Evolutionary conservation across 2,329 filamentous ascomycete species (phyloP).

Genomic region (Exophiala sp.): DNA sequence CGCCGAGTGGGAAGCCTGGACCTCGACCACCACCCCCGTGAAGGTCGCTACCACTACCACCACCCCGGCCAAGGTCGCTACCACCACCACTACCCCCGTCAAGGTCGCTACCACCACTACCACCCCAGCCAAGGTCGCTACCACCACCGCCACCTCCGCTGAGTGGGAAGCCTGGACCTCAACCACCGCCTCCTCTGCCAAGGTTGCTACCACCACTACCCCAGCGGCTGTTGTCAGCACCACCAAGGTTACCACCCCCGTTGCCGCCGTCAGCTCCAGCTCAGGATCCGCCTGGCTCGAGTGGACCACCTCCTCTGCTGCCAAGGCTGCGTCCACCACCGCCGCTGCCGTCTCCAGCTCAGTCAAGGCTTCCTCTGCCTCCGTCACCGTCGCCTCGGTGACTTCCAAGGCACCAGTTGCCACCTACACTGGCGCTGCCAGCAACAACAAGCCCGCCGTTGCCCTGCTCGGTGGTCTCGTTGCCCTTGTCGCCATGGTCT

Average conservation of each 20-base stretch:
- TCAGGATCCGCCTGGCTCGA: not conserved
- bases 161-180: not conserved
- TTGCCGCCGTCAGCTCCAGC: not conserved
- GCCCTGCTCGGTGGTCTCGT: slow-evolving; percentile 22
- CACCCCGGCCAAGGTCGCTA: not conserved
- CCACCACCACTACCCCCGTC: slow-evolving; percentile 1
- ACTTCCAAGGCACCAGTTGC: slow-evolving; percentile 11
- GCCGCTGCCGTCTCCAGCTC: slow-evolving; percentile 5
- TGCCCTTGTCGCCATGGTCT: slow-evolving; percentile 24
- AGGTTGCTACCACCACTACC: not conserved
- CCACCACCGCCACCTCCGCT: not conserved
- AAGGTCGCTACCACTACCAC: not conserved
- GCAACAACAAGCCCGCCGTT: slow-evolving; percentile 27
- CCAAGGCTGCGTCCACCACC: slow-evolving; percentile 1
- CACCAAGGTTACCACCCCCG: not conserved
- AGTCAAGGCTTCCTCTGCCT: not conserved
- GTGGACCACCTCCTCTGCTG: slow-evolving; percentile 2
- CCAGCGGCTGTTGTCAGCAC: not conserved
- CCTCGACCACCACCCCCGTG: not conserved
- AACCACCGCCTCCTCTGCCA: not conserved
- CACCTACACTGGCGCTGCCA: slow-evolving; percentile 22
- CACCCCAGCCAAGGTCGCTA: not conserved
- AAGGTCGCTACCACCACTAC: not conserved
- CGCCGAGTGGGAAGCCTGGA: not conserved
- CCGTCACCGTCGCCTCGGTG: slow-evolving; percentile 4